Percentiles rank a stretch among this genome's conserved stretches.
These are phyloP conservation scores for Penicillium sp. DNA, from an alignment of 2,329 filamentous ascomycete genomes.

Conservation along the genomic window DNA sequence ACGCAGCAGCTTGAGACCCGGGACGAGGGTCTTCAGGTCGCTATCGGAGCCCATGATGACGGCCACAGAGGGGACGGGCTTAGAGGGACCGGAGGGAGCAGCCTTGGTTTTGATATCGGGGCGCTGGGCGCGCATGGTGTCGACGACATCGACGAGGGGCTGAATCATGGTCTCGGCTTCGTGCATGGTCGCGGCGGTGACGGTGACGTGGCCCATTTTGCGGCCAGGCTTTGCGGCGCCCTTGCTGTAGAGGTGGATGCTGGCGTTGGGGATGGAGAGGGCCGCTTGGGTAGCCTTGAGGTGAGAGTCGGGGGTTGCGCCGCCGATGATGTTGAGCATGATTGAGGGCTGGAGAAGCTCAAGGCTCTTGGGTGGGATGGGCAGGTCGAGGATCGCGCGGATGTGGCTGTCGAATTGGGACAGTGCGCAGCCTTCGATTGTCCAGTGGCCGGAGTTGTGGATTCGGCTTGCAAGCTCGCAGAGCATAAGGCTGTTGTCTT, in stretches of 20 bases:
- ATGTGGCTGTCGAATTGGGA: constrained; percentile 94
- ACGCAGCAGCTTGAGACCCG: constrained; percentile 44
- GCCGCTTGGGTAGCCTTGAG: constrained; percentile 56
- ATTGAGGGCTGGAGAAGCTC: constrained; percentile 49
- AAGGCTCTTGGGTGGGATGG: constrained; percentile 55
- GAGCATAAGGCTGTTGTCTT: constrained; percentile 69
- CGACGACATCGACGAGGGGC: constrained; percentile 70
- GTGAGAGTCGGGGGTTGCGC: constrained; percentile 63
- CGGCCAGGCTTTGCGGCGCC: constrained; percentile 75
- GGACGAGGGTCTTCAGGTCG: constrained; percentile 45
- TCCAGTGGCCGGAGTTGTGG: constrained; percentile 94
- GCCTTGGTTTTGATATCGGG: constrained; percentile 36
- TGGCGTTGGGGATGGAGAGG: constrained; percentile 57
- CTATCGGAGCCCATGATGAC: constrained; percentile 52
- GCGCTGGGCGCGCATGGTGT: constrained; percentile 69
- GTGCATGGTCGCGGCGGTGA: constrained; percentile 67
- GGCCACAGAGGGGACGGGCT: constrained; percentile 40
- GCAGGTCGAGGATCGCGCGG: constrained; percentile 71
- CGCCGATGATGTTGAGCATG: constrained; percentile 56
- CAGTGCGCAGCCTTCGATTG: constrained; percentile 83
- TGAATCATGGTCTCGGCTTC: constrained; percentile 67
- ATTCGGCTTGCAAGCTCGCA: constrained; percentile 83
- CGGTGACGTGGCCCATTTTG: constrained; percentile 93
- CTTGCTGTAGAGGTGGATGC: constrained; percentile 90
- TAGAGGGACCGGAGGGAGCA: constrained; percentile 30